Evolutionary conservation across 75 land plant species (phyloP).

Genomic region (Cupressus sempervirens): DNA sequence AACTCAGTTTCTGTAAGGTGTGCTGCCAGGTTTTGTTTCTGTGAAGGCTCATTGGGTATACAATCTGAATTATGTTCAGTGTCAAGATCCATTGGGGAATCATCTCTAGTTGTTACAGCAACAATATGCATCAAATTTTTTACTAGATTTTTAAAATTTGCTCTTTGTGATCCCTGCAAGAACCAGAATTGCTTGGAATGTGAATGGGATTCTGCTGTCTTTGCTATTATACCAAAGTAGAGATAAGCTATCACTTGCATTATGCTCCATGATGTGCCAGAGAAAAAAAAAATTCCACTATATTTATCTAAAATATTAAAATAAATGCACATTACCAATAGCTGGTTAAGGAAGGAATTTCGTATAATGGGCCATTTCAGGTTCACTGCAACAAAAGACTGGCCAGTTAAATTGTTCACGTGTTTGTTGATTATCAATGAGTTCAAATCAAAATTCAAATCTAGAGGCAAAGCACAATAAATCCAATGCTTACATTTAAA

Average conservation of each 20-base stretch:
- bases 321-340: slow-evolving; percentile 33
- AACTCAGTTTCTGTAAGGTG: slow-evolving; percentile 28
- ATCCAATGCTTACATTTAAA: slow-evolving; percentile 27
- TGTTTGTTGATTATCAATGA: neutral
- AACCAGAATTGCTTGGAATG: too few relatives aligned
- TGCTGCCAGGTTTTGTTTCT: slow-evolving; percentile 14
- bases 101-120: neutral
- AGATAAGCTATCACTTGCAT: neutral
- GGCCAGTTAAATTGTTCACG: neutral
- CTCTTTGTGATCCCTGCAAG: neutral
- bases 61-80: neutral
- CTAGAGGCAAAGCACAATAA: neutral
- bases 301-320: neutral
- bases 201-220: too few relatives aligned
- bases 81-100: neutral
- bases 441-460: neutral
- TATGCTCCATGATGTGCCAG: neutral
- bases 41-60: slow-evolving; percentile 7
- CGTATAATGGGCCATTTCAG: slow-evolving; percentile 35
- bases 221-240: too few relatives aligned
- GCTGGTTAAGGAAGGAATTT: slow-evolving; percentile 38
- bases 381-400: slow-evolving; percentile 26
- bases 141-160: slow-evolving; percentile 33
- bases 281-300: neutral
- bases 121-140: slow-evolving; percentile 30